Evolutionary conservation across 192 early-diverging fungal genomes (phyloP).

Genomic region (Lobosporangium transversale): DNA sequence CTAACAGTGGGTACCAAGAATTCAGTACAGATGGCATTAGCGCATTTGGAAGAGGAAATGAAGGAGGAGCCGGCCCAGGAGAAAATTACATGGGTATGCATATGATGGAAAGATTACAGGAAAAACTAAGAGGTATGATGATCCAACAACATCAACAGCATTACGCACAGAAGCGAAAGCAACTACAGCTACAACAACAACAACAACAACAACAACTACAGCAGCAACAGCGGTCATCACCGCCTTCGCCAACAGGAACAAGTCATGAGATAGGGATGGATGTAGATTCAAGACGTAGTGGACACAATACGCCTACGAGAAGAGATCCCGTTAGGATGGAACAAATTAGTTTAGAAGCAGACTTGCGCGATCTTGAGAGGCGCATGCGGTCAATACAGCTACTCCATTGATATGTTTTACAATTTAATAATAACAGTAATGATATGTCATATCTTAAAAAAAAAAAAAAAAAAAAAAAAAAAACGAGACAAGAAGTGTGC

Average conservation of each 20-base stretch:
- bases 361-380: conserved; percentile 30
- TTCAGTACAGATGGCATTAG: not conserved
- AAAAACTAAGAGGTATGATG: conserved; percentile 20
- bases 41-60: conserved; percentile 3
- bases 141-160: conserved; percentile 35
- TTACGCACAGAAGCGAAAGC: conserved; percentile 6
- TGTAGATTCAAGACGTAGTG: not conserved
- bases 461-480: not conserved
- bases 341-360: conserved; percentile 27
- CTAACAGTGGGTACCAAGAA: not conserved
- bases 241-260: too few species aligned
- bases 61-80: not conserved
- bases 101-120: conserved; percentile 35
- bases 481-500: not conserved
- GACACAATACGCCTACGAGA: not conserved
- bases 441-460: too few species aligned
- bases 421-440: too few species aligned
- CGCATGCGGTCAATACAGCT: conserved; percentile 44
- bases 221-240: not conserved
- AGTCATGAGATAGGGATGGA: not conserved
- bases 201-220: not conserved
- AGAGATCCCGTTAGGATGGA: conserved; percentile 37
- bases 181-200: conserved; percentile 7
- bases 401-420: not conserved
- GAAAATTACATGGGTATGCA: conserved; percentile 11